These are phyloP conservation scores for Liquidambar formosana DNA, from an alignment of 164 flowering plant species.

Conservation along the genomic window DNA sequence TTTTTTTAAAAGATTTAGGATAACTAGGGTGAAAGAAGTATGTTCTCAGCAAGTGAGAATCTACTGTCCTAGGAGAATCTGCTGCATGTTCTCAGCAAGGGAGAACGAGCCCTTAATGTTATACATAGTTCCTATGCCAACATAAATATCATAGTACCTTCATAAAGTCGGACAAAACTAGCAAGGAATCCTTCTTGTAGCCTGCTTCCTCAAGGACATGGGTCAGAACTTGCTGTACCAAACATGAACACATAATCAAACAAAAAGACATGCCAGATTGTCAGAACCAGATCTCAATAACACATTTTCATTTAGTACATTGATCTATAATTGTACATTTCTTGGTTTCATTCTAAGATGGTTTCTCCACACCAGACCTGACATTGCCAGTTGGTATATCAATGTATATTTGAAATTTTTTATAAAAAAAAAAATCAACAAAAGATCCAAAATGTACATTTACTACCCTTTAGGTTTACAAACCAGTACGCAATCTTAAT, in stretches of 20 bases:
- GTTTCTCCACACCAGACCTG: background rate
- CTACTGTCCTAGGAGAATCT: too few relatives aligned
- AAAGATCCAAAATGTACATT: too few relatives aligned
- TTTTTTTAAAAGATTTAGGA: too few relatives aligned
- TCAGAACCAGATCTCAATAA: background rate
- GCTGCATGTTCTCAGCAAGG: too few relatives aligned
- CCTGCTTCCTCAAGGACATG: conserved; percentile 65
- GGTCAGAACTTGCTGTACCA: conserved; percentile 52
- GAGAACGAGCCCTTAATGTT: too few relatives aligned
- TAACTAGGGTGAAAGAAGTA: too few relatives aligned
- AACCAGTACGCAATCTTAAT: too few relatives aligned
- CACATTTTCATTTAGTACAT: background rate
- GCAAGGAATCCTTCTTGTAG: conserved; percentile 42
- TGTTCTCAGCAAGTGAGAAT: too few relatives aligned
- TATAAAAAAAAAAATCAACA: background rate
- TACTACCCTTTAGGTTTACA: too few relatives aligned
- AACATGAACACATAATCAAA: conserved; percentile 5
- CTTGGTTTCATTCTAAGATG: background rate
- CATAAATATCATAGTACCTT: conserved; percentile 29
- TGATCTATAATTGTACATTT: background rate
- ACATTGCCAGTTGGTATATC: too few relatives aligned
- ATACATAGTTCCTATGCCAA: too few relatives aligned
- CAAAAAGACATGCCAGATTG: background rate
- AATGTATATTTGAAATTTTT: background rate
- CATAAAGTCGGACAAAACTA: conserved; percentile 38